Conservation (phyloP, 1,139 yeast species). For the Hyphopichia fennica region DNA sequence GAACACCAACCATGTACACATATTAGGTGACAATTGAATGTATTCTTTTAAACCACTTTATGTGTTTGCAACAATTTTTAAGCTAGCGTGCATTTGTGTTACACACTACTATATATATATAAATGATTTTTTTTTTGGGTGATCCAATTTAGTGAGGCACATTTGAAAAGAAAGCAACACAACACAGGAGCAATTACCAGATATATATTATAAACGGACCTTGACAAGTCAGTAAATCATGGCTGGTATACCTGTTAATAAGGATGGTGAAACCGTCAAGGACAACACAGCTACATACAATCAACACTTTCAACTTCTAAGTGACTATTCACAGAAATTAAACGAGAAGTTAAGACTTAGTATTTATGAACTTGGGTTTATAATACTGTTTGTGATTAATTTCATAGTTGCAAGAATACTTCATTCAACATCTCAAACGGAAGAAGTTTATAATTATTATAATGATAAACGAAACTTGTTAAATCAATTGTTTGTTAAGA, state of each 20-base stretch:
- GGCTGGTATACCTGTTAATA: background rate
- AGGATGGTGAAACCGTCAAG: background rate
- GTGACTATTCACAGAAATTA: background rate
- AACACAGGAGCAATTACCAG: too few species aligned
- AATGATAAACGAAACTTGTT: slow-evolving; percentile 64
- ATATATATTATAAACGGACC: too few species aligned
- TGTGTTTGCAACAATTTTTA: too few species aligned
- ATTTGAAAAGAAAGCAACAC: too few species aligned
- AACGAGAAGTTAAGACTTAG: slow-evolving; percentile 8
- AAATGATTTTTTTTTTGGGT: too few species aligned
- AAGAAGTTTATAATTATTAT: slow-evolving; percentile 53
- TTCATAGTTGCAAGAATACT: slow-evolving; percentile 33
- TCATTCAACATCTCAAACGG: slow-evolving; percentile 33
- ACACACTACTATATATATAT: too few species aligned
- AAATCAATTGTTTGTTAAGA: slow-evolving; percentile 75
- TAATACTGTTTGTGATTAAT: slow-evolving; percentile 31
- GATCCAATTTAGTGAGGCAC: too few species aligned
- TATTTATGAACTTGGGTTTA: slow-evolving; percentile 23
- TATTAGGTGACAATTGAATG: too few species aligned
- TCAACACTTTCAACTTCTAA: background rate
- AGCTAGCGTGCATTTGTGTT: too few species aligned
- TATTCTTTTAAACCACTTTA: too few species aligned
- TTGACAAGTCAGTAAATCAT: too few species aligned
- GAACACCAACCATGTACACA: too few species aligned
- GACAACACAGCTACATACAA: background rate